Percentiles rank a stretch among this genome's conserved stretches.
These are phyloP conservation scores for Kodamaea anthophila DNA, from an alignment of 1,139 yeast genomes.

Conservation along the genomic window DNA sequence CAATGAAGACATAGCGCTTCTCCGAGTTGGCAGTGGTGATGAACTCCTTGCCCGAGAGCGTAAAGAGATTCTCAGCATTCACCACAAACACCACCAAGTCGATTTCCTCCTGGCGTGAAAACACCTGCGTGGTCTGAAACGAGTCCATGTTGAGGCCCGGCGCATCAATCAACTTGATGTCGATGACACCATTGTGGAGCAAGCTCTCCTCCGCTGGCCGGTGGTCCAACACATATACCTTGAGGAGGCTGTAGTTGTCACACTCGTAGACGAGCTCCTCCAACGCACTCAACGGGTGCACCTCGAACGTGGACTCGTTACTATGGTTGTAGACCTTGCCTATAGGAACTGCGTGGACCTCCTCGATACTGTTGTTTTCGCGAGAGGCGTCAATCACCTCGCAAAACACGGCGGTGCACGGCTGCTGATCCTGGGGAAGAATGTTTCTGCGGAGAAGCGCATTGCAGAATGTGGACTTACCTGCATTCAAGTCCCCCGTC, in stretches of 20 bases:
- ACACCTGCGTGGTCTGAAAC: slow-evolving; percentile 90
- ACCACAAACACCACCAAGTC: slow-evolving; percentile 96
- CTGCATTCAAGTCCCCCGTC: slow-evolving; percentile 96
- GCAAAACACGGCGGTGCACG: slow-evolving; percentile 94
- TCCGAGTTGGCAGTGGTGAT: slow-evolving; percentile 88
- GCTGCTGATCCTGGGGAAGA: slow-evolving; percentile 95
- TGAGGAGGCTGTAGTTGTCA: slow-evolving; percentile 66
- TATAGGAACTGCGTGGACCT: slow-evolving; percentile 86
- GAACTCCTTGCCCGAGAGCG: slow-evolving; percentile 90
- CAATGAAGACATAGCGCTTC: slow-evolving; percentile 86
- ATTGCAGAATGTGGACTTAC: slow-evolving; percentile 93
- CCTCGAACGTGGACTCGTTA: slow-evolving; percentile 62
- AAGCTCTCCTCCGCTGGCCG: slow-evolving; percentile 67
- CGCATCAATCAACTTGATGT: slow-evolving; percentile 89
- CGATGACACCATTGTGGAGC: slow-evolving; percentile 84
- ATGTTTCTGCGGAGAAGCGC: slow-evolving; percentile 73
- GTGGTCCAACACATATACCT: slow-evolving; percentile 75
- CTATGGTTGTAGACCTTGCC: slow-evolving; percentile 51
- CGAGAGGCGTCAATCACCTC: slow-evolving; percentile 78
- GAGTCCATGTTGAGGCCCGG: slow-evolving; percentile 95
- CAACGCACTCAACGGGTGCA: slow-evolving; percentile 48
- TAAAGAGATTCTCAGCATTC: slow-evolving; percentile 92
- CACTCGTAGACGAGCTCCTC: slow-evolving; percentile 68
- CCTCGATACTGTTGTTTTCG: slow-evolving; percentile 71
- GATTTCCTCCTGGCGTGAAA: slow-evolving; percentile 94